Percentiles rank a stretch among this genome's conserved stretches.
Evolutionary conservation across 2,329 filamentous ascomycete species (phyloP).

Genomic region (Clonostachys chloroleuca): DNA sequence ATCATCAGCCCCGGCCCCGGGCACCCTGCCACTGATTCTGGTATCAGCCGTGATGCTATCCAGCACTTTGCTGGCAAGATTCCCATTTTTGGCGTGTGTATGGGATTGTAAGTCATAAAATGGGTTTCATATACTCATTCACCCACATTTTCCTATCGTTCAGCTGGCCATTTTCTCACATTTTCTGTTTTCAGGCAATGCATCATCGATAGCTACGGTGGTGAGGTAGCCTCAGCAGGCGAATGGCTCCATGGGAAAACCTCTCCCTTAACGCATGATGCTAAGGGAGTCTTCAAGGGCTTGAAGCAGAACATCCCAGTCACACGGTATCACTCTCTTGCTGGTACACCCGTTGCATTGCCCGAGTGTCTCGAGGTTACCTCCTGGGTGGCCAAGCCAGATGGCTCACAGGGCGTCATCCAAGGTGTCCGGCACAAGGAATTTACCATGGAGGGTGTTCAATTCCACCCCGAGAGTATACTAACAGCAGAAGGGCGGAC

Average conservation of each 20-base stretch:
- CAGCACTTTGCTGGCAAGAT: slow-evolving; percentile 90
- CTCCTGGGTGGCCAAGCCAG: slow-evolving; percentile 78
- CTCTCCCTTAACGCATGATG: slow-evolving; percentile 82
- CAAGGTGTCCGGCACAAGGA: slow-evolving; percentile 96
- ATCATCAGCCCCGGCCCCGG: slow-evolving; percentile 94
- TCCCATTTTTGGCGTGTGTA: slow-evolving; percentile 94
- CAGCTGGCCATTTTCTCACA: not conserved
- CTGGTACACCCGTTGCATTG: slow-evolving; percentile 83
- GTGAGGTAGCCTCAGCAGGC: slow-evolving; percentile 84
- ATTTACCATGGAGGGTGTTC: slow-evolving; percentile 87
- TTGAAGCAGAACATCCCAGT: slow-evolving; percentile 78
- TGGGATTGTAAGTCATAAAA: slow-evolving; percentile 71
- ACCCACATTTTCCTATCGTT: not conserved
- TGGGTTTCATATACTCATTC: not conserved
- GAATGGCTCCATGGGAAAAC: slow-evolving; percentile 98
- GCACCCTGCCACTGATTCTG: slow-evolving; percentile 86
- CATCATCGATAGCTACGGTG: slow-evolving; percentile 91
- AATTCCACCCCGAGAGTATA: slow-evolving; percentile 98
- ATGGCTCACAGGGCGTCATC: slow-evolving; percentile 80
- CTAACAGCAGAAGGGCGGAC: slow-evolving; percentile 80
- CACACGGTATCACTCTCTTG: slow-evolving; percentile 93
- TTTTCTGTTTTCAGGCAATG: slow-evolving; percentile 61
- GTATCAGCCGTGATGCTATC: slow-evolving; percentile 89
- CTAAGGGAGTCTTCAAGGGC: slow-evolving; percentile 85
- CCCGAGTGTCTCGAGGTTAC: slow-evolving; percentile 84